phyloP scores from a whole-genome alignment of 176 grass and related monocot genomes.

The Lolium perenne region DNA sequence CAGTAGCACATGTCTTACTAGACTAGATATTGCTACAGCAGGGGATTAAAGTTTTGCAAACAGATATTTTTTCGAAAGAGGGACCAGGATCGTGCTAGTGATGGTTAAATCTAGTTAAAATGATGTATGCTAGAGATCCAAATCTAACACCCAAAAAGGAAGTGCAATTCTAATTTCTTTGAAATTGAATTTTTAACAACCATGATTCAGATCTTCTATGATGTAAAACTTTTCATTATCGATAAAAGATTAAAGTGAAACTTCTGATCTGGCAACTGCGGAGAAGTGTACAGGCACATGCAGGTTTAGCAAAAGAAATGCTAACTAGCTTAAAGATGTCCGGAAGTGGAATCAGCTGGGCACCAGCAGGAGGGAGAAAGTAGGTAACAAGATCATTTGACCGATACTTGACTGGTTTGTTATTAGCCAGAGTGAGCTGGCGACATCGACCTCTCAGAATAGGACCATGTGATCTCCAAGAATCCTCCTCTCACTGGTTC shows the following conservation, averaged over 20 bases:
- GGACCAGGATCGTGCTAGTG: neutral
- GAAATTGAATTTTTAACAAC: neutral
- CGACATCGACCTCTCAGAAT: constrained; percentile 68
- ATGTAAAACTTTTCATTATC: neutral
- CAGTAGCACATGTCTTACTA: too few species aligned
- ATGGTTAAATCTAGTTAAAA: constrained; percentile 19
- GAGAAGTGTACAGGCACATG: constrained; percentile 3
- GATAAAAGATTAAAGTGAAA: neutral
- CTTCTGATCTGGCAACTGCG: neutral
- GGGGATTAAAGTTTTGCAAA: neutral
- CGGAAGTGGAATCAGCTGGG: constrained; percentile 13
- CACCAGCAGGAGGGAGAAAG: constrained; percentile 28
- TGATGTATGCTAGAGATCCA: neutral
- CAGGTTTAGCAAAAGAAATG: constrained; percentile 24
- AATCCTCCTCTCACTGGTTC: constrained; percentile 47
- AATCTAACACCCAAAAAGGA: neutral
- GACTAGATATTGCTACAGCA: neutral
- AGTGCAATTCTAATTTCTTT: neutral
- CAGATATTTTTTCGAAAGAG: neutral
- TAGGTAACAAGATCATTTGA: constrained; percentile 60
- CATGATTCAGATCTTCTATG: neutral
- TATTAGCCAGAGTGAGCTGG: constrained; percentile 62
- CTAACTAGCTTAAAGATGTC: constrained; percentile 4
- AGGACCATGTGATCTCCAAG: constrained; percentile 72
- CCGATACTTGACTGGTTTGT: constrained; percentile 58